Evolutionary conservation across 306 rosid species (phyloP).

Genomic region (Fragaria nilgerrensis): DNA sequence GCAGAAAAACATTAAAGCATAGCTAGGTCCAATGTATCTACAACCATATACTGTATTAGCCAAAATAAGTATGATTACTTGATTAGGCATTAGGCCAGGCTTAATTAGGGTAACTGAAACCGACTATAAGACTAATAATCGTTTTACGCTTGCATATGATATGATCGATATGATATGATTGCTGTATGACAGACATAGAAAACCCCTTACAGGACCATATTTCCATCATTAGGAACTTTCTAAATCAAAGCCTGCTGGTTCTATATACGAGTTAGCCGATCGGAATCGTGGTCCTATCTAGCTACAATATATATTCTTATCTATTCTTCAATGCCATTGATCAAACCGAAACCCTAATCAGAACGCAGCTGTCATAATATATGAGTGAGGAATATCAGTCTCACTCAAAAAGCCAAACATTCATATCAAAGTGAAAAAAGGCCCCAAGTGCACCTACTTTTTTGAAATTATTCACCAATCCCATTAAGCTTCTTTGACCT

Average conservation of each 20-base stretch:
- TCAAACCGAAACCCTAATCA: conserved; percentile 14
- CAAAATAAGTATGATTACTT: background rate
- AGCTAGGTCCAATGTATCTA: too few relatives aligned
- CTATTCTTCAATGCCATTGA: background rate
- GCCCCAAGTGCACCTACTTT: conserved; percentile 39
- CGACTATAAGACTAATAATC: background rate
- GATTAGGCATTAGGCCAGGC: background rate
- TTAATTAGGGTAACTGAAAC: background rate
- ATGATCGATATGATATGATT: background rate
- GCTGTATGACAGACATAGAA: background rate
- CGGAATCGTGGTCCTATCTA: conserved; percentile 7
- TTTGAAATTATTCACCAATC: conserved; percentile 33
- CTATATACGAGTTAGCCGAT: conserved; percentile 4
- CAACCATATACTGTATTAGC: background rate
- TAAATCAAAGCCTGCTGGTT: conserved; percentile 14
- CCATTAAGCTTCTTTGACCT: conserved; percentile 34
- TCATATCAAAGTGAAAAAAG: conserved; percentile 26
- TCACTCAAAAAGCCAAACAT: conserved; percentile 26
- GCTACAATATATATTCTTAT: background rate
- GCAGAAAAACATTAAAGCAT: background rate
- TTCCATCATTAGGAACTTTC: conserved; percentile 24
- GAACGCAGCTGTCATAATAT: conserved; percentile 19
- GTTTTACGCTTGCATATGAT: background rate
- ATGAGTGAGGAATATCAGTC: background rate
- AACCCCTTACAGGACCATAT: background rate